Evolutionary conservation across 352 stramenopile species (phyloP), one percentile per base, ranked within the genome.

Genomic region (Phytophthora europaea): DNA sequence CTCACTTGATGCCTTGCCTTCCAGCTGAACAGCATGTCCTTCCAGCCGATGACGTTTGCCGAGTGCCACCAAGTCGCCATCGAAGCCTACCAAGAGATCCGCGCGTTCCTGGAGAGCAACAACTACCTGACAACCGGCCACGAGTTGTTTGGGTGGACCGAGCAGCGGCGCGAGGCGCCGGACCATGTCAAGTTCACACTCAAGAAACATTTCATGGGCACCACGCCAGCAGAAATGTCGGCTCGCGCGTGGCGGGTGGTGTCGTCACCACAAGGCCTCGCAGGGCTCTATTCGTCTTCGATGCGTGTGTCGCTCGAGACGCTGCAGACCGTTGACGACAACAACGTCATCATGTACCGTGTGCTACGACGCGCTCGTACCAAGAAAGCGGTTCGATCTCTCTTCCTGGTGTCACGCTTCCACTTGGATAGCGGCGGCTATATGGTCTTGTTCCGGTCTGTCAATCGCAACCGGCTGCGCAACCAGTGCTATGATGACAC

Each of bases 281-380:
- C 57, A 15, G 63, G 61, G 1, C 70, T 93, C 12, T 90, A 89
- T 67, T 90, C 85, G 52, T 68, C 82, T 2, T 70, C 72, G 31
- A 81, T 90, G 60, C 70, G 76, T 31, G 52, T 89, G n/a, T 77
- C 61, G 3, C 68, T 86, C 50, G 80, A 87, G 60, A 57, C 65
- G 20, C 34, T 82, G 23, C 82, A 91, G 66, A 61, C 79, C 45
- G 75, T 93, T 1, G 82, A 93, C 71, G 83, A 88, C 10, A 74
- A 89, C 66, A 93, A 89, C 61, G 72, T 93, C 16, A 72, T 91
- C 52, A 79, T 80, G 58, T 83, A 85, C 61, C 81, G 83, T 47
- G 70, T 84, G 33, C 87, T 91, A 43, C 74, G 61, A 13, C 78
- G 56, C 28, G 45, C 74, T 0, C 55, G 67, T 23, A 69, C 66